A percentile compares a stretch with the other conserved stretches of the same genome.
phyloP scores from a whole-genome alignment of 148 eudicot species.

The Fagopyrum homotropicum region DNA sequence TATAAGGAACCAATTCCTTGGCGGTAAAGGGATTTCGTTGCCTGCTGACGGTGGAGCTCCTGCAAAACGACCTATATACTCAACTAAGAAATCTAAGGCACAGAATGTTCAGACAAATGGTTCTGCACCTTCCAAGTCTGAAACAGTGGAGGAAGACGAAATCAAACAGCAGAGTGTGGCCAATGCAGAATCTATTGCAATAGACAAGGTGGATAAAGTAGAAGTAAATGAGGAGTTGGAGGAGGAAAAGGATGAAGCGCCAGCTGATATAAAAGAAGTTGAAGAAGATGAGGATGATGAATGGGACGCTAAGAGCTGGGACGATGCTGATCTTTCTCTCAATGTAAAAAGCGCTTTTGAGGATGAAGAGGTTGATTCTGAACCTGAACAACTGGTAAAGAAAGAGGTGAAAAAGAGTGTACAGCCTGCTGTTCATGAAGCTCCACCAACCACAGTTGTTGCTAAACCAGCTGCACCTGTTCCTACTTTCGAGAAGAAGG shows the following conservation, averaged over 20 bases:
- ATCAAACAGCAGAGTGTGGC: slow-evolving; percentile 30
- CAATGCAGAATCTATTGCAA: slow-evolving; percentile 36
- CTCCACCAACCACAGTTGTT: slow-evolving; percentile 17
- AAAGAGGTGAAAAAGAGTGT: slow-evolving; percentile 35
- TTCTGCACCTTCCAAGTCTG: slow-evolving; percentile 29
- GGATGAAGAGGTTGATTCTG: slow-evolving; percentile 79
- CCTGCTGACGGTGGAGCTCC: slow-evolving; percentile 44
- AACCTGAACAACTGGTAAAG: slow-evolving; percentile 32
- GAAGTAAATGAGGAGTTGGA: slow-evolving; percentile 17
- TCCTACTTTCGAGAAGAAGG: slow-evolving; percentile 28
- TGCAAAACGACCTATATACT: slow-evolving; percentile 62
- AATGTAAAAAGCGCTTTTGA: slow-evolving; percentile 65
- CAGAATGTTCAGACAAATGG: slow-evolving; percentile 46
- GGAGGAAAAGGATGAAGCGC: slow-evolving; percentile 37
- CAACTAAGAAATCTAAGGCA: slow-evolving; percentile 58
- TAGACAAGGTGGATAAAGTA: slow-evolving; percentile 39
- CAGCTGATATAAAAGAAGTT: slow-evolving; percentile 34
- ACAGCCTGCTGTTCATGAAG: slow-evolving; percentile 20
- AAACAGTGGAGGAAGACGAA: slow-evolving; percentile 33
- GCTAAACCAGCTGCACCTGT: slow-evolving; percentile 24
- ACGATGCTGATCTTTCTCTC: slow-evolving; percentile 62
- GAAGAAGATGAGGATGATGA: slow-evolving; percentile 67
- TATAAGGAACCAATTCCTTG: slow-evolving; percentile 74
- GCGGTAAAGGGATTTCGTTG: slow-evolving; percentile 32
- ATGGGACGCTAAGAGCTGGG: slow-evolving; percentile 99